Conservation (phyloP, 148 eudicot species). For the Vaccinium myrtillus region DNA sequence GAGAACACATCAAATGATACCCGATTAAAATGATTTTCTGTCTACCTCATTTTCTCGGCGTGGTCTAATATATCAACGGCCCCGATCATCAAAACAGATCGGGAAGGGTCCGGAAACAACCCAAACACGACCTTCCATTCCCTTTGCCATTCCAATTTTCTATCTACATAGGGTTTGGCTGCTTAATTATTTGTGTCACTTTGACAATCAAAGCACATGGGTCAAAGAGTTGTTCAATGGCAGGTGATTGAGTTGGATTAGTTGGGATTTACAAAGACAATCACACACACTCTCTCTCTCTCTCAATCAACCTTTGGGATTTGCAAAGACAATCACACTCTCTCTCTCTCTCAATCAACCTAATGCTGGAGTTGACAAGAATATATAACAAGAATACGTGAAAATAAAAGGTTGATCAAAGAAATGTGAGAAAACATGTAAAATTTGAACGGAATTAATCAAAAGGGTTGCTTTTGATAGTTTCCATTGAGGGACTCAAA, state of each 20-base stretch:
- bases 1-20: no score
- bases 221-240: constrained; percentile 11
- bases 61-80: no score
- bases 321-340: neutral
- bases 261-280: neutral
- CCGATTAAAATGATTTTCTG: no score
- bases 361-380: neutral
- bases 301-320: neutral
- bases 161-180: neutral
- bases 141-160: no score
- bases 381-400: neutral
- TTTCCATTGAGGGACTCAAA: neutral
- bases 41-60: no score
- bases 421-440: neutral
- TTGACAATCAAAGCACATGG: constrained; percentile 1
- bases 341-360: neutral
- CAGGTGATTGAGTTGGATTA: constrained; percentile 2
- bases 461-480: neutral
- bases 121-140: no score
- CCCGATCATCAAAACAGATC: no score
- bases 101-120: no score
- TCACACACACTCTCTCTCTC: neutral
- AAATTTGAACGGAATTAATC: no score
- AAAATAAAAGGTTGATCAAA: neutral
- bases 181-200: neutral